Percentiles rank a stretch among this genome's conserved stretches.
Conservation (phyloP, 179 eudicot species). For the Carnegiea gigantea region DNA sequence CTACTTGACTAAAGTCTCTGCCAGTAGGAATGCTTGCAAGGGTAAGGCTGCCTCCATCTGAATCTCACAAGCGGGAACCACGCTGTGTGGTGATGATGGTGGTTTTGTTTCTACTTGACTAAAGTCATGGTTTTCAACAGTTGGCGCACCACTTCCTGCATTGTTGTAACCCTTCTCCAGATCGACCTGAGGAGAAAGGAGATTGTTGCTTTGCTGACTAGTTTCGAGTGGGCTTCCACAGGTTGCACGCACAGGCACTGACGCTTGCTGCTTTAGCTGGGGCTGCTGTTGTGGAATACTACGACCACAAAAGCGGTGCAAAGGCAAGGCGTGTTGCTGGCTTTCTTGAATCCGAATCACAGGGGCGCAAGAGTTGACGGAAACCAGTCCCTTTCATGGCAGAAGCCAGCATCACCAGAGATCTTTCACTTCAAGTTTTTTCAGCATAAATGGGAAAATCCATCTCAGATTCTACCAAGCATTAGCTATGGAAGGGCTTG, state of each 20-base stretch:
- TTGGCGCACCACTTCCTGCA: neutral
- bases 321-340: slow-evolving; percentile 28
- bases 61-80: too few species aligned
- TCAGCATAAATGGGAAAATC: neutral
- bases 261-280: slow-evolving; percentile 37
- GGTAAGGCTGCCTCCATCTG: too few species aligned
- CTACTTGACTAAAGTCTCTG: too few species aligned
- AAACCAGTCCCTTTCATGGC: neutral
- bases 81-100: too few species aligned
- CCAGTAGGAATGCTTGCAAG: too few species aligned
- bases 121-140: too few species aligned
- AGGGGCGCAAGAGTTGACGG: slow-evolving; percentile 14
- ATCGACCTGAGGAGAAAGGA: neutral
- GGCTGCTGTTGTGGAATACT: slow-evolving; percentile 29
- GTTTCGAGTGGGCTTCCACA: neutral
- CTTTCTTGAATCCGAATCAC: slow-evolving; percentile 20
- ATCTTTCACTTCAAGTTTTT: neutral
- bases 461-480: neutral
- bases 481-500: neutral
- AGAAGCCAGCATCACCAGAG: neutral
- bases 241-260: slow-evolving; percentile 34
- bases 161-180: neutral
- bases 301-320: slow-evolving; percentile 28
- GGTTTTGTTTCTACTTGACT: too few species aligned
- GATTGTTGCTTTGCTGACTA: neutral